Base-by-base conservation (phyloP, 2,329 filamentous ascomycete species). In the Phaeosphaeriaceae sp. region DNA sequence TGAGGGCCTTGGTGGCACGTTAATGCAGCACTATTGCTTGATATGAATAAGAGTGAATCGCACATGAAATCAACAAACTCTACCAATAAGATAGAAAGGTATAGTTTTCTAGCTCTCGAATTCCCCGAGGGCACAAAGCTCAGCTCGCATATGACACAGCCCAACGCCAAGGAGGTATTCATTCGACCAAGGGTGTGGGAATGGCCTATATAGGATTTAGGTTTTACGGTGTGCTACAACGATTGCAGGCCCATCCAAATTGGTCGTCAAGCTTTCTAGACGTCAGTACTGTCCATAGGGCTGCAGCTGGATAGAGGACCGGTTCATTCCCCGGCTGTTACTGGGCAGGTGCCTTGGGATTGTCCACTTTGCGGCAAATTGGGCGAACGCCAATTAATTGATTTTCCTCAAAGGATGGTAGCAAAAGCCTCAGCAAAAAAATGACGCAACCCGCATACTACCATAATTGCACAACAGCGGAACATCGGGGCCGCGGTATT, bases 141-240 rank as follows among this genome's bases (percentile, higher is more conserved):
- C 1, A 42, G 2, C 38, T 70, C 1, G 46, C 68, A 2, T 71
- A 67, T 43, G 53, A 69, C 20, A 52, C 29, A 58, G 8, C 58
- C 40, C 8, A 69, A 69, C 30, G 32, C 53, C 3, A 69, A 71
- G 38, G 64, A 70, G 46, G 32, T 67, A 6, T 67, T 67, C 29
- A 53, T 48, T 38, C 58, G 58, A n/a, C 58, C 4, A 47, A 45
- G 13, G 60, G 63, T 7, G 33, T 42, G 8, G 13, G 44, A 3
- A 42, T 29, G 21, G 36, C 38, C 2, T 58, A 46, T 26, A 46
- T 58, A 6, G 18, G 32, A 11, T n/a, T 42, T 6, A 42, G 54
- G 1, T 56, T 68, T 18, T 60, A 65, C 42, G 56, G 48, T 1
- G 20, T 60, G 3, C 39, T 59, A 5, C 30, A n/a, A n/a, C n/a